Base-by-base conservation (phyloP, 345 rosid genomes). In the Hypericum androsaemum region DNA sequence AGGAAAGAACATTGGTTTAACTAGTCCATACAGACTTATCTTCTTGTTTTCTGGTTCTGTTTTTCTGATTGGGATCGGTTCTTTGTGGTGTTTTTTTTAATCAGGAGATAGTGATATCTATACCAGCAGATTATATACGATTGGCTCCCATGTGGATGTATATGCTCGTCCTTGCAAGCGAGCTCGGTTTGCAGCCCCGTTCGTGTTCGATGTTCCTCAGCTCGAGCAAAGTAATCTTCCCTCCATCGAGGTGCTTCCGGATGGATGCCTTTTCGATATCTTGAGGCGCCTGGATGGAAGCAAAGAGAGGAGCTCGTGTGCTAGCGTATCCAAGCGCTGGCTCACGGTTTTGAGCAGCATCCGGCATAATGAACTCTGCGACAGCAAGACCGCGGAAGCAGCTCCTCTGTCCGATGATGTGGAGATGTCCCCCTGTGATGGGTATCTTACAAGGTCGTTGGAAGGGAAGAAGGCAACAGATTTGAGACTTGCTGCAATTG, bases 381-480 rank as follows among this genome's bases (percentile, higher is more conserved):
- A 65, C 37, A 39, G 50, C 39, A 45, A 54, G 41, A 14, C 50
- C 37, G 5, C 9, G 13, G 53, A 6, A 6, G 16, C 6, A n/a
- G 44, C 52, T 22, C 41, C 77, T 7, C 66, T 41, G 50, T 66
- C 52, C 56, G 58, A 57, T 50, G 76, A 76, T 57, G 68, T 52
- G 44, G 71, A 78, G 60, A 74, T 69, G 82, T 41, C 10, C 47
- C 53, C 72, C 13, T 58, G 57, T 35, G 72, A 74, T 67, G 95
- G 89, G 10, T 63, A 61, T 68, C 82, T 80, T 37, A 72, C 78
- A 5, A 77, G 95, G 71, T 68, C 74, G 59, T 69, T 85, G 66
- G 86, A 85, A 62, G 89, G 84, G 44, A 82, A 80, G 77, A 80
- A 79, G 67, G 89, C 86, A 0, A 77, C 95, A 7, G 95, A 85